Percentiles rank a stretch among this genome's conserved stretches.
Evolutionary conservation across 306 rosid species (phyloP).

Genomic region (Cicer yamashitae): DNA sequence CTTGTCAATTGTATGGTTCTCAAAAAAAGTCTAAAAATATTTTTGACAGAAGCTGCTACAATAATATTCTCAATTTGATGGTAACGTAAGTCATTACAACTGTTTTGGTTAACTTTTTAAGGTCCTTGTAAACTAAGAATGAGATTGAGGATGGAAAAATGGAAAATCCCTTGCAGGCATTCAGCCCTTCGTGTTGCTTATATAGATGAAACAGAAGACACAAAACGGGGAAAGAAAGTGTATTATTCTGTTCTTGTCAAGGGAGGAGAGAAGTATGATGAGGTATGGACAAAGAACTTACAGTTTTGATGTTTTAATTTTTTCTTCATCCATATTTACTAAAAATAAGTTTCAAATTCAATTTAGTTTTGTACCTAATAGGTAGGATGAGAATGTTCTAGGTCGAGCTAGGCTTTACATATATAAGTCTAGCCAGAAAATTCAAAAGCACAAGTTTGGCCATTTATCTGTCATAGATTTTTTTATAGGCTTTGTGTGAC

Average conservation of each 20-base stretch:
- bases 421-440: too few species aligned
- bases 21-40: conserved; percentile 69
- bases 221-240: conserved; percentile 56
- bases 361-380: neutral
- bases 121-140: conserved; percentile 37
- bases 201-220: conserved; percentile 79
- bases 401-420: too few species aligned
- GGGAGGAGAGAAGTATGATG: conserved; percentile 90
- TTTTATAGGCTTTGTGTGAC: too few species aligned
- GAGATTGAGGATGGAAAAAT: conserved; percentile 42
- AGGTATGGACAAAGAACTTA: conserved; percentile 62
- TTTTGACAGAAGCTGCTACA: conserved; percentile 64
- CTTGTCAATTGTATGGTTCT: conserved; percentile 85
- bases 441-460: too few species aligned
- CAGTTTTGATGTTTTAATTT: conserved; percentile 35
- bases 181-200: conserved; percentile 91
- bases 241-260: conserved; percentile 91
- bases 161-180: conserved; percentile 57
- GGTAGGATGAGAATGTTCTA: too few species aligned
- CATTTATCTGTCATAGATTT: too few species aligned
- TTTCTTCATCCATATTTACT: conserved; percentile 23
- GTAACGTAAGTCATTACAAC: conserved; percentile 64
- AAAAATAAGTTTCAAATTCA: neutral
- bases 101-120: conserved; percentile 29
- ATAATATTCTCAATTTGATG: conserved; percentile 81